Percentiles rank a stretch among this genome's conserved stretches.
These are phyloP conservation scores for Fusarium sp. DNA, from an alignment of 2,329 filamentous ascomycete species.

Conservation along the genomic window DNA sequence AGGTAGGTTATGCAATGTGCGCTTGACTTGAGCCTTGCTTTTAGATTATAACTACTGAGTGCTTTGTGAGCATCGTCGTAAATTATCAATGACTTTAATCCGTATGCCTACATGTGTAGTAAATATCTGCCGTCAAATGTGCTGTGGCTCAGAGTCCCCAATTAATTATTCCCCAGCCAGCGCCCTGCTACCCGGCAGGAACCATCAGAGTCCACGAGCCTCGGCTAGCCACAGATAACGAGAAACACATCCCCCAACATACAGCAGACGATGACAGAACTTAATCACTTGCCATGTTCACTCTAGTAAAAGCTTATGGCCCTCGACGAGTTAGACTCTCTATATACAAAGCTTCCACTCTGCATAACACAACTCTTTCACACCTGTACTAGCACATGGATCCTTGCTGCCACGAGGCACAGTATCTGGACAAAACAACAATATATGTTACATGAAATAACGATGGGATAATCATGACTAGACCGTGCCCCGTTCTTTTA, in stretches of 20 bases:
- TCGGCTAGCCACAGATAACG: constrained; percentile 2
- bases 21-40: background rate
- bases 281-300: background rate
- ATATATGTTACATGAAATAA: constrained; percentile 41
- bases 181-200: background rate
- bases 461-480: constrained; percentile 36
- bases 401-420: constrained; percentile 33
- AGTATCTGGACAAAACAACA: constrained; percentile 36
- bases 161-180: background rate
- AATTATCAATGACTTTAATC: background rate
- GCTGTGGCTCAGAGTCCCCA: background rate
- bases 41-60: background rate
- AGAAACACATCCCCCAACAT: background rate
- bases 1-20: background rate
- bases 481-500: constrained; percentile 45
- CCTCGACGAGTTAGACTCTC: constrained; percentile 22
- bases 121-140: background rate
- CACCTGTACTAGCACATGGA: constrained; percentile 4
- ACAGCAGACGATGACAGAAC: background rate
- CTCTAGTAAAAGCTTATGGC: background rate
- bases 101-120: background rate
- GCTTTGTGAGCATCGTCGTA: background rate
- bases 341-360: constrained; percentile 34
- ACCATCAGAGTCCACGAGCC: constrained; percentile 4
- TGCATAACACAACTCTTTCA: constrained; percentile 14